Conservation (phyloP, 257 asterid species). For the Pogostemon cablin region DNA sequence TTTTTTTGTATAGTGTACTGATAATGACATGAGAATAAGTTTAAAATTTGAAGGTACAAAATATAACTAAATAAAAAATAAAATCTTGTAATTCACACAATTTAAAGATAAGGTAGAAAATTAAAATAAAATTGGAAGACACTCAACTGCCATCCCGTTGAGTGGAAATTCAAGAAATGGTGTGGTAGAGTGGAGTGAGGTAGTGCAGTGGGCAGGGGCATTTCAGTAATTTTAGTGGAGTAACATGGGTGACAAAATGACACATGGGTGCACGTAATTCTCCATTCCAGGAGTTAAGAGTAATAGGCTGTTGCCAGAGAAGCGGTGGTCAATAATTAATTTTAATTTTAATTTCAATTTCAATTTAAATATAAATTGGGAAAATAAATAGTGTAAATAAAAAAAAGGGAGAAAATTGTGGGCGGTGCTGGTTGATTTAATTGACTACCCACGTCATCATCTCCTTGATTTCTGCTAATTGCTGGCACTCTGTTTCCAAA, state of each 20-base stretch:
- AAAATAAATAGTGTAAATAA: too few relatives aligned
- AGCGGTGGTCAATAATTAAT: constrained; percentile 13
- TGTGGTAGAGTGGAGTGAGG: not conserved
- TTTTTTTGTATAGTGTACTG: too few relatives aligned
- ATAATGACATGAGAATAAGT: too few relatives aligned
- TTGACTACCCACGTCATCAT: constrained; percentile 11
- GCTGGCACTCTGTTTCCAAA: not conserved
- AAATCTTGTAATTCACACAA: too few relatives aligned
- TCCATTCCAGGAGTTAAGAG: constrained; percentile 25
- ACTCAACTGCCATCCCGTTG: too few relatives aligned
- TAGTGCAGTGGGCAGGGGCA: constrained; percentile 2
- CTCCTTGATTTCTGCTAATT: constrained; percentile 33
- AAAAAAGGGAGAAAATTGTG: constrained; percentile 12
- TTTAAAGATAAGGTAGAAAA: too few relatives aligned
- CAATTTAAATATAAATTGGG: too few relatives aligned
- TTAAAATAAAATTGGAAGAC: too few relatives aligned
- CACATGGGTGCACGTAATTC: constrained; percentile 34
- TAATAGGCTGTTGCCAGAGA: constrained; percentile 36
- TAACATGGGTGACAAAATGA: constrained; percentile 21
- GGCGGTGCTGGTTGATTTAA: constrained; percentile 39
- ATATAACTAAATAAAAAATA: too few relatives aligned
- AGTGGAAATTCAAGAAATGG: too few relatives aligned
- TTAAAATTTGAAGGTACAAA: too few relatives aligned
- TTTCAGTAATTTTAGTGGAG: not conserved
- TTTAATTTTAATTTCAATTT: not conserved